Evolutionary conservation across 805 yeast species (phyloP), one percentile per base, ranked within the genome.

Genomic region (Yarrowia phangngaensis): DNA sequence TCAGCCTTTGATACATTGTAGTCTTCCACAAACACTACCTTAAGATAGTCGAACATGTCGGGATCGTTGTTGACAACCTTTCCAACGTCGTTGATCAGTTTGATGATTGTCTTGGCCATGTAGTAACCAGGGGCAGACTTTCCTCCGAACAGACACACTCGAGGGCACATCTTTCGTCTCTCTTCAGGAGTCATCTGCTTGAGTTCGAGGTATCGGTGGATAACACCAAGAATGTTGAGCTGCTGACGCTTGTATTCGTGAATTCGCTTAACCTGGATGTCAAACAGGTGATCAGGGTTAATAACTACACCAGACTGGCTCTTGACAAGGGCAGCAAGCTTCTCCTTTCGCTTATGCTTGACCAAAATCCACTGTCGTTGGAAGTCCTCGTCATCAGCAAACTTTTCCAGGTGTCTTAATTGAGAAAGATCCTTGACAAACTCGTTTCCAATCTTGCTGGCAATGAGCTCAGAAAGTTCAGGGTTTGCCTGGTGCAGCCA

Each of bases 61-160:
- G 73, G 66, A 63, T 88, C 97, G 53, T 73, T 74, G 67, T 88
- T 88, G 54, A 88, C 79, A 41, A 86, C 90, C 5, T 77, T 80
- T 23, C 84, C 81, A 28, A 87, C 96, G 48, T 84, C 68, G 64
- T 84, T 88, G 61, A 88, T 76, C 65, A 88, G 73, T 66, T 87
- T 86, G 63, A 88, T 89, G 60, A 88, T 84, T 52, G 84, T 76
- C 68, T 88, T 88, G 52, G 97, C 97, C 79, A 88, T 85, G 70
- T 85, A 88, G 66, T 88, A 88, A 56, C 97, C 97, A n/a, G 97
- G 97, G 8, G 97, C 97, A 52, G 94, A 84, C 68, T 89, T 88
- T 63, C 97, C 97, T 56, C 97, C 97, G 65, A 89, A 80, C 53
- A 88, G 76, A 32, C 80, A 75, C 51, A 84, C 92, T 62, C 82